Conservation (phyloP, 768 basidiomycete genomes). For the Podaxis sp. region DNA sequence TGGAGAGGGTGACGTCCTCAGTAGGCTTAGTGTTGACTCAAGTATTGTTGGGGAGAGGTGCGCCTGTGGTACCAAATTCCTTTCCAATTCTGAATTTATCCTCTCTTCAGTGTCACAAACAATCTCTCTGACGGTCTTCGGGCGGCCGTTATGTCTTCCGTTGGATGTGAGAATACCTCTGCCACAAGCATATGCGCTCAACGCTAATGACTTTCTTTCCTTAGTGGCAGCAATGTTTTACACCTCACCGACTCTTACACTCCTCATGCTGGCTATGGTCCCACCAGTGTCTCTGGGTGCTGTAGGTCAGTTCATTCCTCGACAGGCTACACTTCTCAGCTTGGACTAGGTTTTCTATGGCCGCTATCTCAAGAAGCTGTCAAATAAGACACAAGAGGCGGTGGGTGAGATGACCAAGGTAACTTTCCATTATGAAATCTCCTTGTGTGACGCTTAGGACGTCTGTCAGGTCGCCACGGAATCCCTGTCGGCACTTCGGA, state of each 20-base stretch:
- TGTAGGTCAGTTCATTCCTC: slow-evolving; percentile 37
- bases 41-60: slow-evolving; percentile 93
- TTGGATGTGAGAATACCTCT: slow-evolving; percentile 64
- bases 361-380: slow-evolving; percentile 88
- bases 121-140: slow-evolving; percentile 80
- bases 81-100: not conserved
- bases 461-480: slow-evolving; percentile 75
- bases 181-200: not conserved
- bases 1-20: slow-evolving; percentile 92
- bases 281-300: slow-evolving; percentile 86
- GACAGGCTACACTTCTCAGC: slow-evolving; percentile 1
- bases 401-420: slow-evolving; percentile 92
- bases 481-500: slow-evolving; percentile 81
- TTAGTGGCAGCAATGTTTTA: slow-evolving; percentile 94
- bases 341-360: slow-evolving; percentile 83
- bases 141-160: slow-evolving; percentile 89
- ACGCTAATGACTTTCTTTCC: not conserved
- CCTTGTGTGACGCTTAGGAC: not conserved
- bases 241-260: slow-evolving; percentile 82
- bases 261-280: slow-evolving; percentile 91
- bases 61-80: slow-evolving; percentile 10
- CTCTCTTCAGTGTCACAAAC: slow-evolving; percentile 59
- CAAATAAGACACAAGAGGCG: slow-evolving; percentile 90
- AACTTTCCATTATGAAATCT: not conserved
- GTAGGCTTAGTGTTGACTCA: slow-evolving; percentile 86